Evolutionary conservation across 495 filamentous ascomycete species (phyloP).

Genomic region (Penicillium chermesinum): DNA sequence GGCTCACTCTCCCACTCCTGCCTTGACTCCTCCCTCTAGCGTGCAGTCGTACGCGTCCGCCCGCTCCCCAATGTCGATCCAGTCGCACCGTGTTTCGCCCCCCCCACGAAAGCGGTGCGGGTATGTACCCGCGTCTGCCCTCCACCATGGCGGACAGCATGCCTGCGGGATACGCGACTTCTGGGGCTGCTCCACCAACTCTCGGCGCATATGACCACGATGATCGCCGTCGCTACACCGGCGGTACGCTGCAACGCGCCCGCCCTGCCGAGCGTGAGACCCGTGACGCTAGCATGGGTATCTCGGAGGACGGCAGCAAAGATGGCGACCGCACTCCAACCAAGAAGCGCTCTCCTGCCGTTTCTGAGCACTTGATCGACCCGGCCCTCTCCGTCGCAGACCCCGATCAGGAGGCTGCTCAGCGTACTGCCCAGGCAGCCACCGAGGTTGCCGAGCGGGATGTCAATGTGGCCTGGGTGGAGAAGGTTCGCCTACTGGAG

Average conservation of each 20-base stretch:
- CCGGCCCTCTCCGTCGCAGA: slow-evolving; percentile 41
- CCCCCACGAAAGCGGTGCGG: slow-evolving; percentile 57
- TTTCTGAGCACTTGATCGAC: slow-evolving; percentile 51
- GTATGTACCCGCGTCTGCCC: slow-evolving; percentile 81
- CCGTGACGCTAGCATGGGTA: slow-evolving; percentile 48
- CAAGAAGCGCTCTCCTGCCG: slow-evolving; percentile 36
- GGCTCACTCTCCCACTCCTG: slow-evolving; percentile 60
- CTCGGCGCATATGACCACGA: slow-evolving; percentile 77
- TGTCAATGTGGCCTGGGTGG: slow-evolving; percentile 70
- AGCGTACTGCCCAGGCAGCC: slow-evolving; percentile 41
- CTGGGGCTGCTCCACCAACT: slow-evolving; percentile 66
- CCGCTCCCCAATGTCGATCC: slow-evolving; percentile 72
- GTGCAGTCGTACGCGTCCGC: slow-evolving; percentile 77
- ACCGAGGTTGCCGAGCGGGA: slow-evolving; percentile 44
- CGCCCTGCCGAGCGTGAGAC: slow-evolving; percentile 39
- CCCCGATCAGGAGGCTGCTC: slow-evolving; percentile 37
- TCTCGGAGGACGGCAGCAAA: slow-evolving; percentile 44
- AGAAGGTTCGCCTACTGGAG: slow-evolving; percentile 78
- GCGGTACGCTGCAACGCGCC: slow-evolving; percentile 77
- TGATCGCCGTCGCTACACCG: slow-evolving; percentile 79
- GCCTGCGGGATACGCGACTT: slow-evolving; percentile 53
- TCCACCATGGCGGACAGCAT: slow-evolving; percentile 57
- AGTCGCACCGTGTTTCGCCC: slow-evolving; percentile 56
- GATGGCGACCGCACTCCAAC: slow-evolving; percentile 44
- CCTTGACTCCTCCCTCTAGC: slow-evolving; percentile 86